Evolutionary conservation across 2,329 filamentous ascomycete species (phyloP), one percentile per base, ranked within the genome.

Genomic region (Thelonectria blattea): DNA sequence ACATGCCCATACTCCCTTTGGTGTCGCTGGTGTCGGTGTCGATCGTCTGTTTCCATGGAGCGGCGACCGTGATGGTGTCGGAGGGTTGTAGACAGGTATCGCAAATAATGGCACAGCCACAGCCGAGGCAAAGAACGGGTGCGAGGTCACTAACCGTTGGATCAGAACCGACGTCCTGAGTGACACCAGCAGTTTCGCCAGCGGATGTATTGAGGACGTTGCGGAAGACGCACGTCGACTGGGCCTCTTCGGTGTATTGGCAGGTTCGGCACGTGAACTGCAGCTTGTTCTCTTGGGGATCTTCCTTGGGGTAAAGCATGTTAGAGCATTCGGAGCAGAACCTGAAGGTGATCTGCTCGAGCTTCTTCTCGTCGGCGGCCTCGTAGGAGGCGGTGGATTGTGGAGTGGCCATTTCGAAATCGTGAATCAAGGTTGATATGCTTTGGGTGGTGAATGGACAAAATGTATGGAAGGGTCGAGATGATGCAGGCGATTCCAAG

Each of bases 271-370:
- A 99, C 65, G 92, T 93, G 79, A 96, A 99, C 82, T 97, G 90
- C 69, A 99, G 88, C 72, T 88, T 89, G 80, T 91, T 91, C 63
- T 88, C 88, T 63, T 89, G 83, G 64, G 90, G 88, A 78, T 99
- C 93, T 82, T 99, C 96, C 79, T 96, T 95, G 52, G 95, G 95
- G 74, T 98, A 98, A 56, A 99, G 84, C 86, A 99, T 91, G 83
- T 99, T 99, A 71, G 93, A 97, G 81, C 95, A 99, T 84, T 99
- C 95, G 71, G 92, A 93, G 83, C 95, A 99, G 85, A 99, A 99
- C 73, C 92, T 90, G 79, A 98, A 99, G 49, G 92, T 93, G 78
- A 98, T 93, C 77, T 96, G 92, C 79, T 94, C 88, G 66, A 82
- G 80, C 68, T 81, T 81, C 71, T 83, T 83, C 70, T 83, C 80